Conservation (phyloP, 306 rosid genomes). For the Lathyrus tuberosus region DNA sequence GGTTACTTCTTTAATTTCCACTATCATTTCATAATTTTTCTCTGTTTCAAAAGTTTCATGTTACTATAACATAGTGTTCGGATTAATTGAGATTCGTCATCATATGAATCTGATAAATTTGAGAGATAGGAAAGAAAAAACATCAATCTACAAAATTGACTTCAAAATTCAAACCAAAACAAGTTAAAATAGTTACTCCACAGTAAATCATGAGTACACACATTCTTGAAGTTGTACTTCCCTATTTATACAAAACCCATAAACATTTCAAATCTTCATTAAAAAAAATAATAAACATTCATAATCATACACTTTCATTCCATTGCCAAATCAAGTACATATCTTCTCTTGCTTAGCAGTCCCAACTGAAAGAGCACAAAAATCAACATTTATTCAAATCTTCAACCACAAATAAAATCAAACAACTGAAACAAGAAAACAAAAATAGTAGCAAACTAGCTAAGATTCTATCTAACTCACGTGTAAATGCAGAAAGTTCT, state of each 20-base stretch:
- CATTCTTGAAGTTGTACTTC: constrained; percentile 39
- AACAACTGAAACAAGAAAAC: neutral
- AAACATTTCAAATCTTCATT: constrained; percentile 41
- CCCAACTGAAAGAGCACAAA: constrained; percentile 39
- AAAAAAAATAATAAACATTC: constrained; percentile 20
- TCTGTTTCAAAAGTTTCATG: too few relatives aligned
- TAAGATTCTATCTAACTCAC: constrained; percentile 62
- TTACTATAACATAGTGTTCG: too few relatives aligned
- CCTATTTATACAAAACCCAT: constrained; percentile 51
- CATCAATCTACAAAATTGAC: neutral
- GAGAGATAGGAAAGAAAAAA: too few relatives aligned
- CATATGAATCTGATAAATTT: too few relatives aligned
- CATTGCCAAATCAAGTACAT: constrained; percentile 39
- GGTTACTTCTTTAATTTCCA: too few relatives aligned
- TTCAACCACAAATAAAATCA: neutral
- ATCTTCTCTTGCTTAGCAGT: constrained; percentile 53
- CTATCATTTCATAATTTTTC: too few relatives aligned
- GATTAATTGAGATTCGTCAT: too few relatives aligned
- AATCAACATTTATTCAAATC: neutral
- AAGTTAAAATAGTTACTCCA: constrained; percentile 47
- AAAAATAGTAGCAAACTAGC: neutral
- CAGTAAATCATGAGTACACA: constrained; percentile 41
- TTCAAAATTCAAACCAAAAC: constrained; percentile 42
- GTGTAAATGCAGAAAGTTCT: constrained; percentile 77
- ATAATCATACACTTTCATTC: constrained; percentile 36